Percentiles rank a stretch among this genome's conserved stretches.
phyloP scores from a whole-genome alignment of 2,329 filamentous ascomycete species.

The Podosphaera leucotricha region DNA sequence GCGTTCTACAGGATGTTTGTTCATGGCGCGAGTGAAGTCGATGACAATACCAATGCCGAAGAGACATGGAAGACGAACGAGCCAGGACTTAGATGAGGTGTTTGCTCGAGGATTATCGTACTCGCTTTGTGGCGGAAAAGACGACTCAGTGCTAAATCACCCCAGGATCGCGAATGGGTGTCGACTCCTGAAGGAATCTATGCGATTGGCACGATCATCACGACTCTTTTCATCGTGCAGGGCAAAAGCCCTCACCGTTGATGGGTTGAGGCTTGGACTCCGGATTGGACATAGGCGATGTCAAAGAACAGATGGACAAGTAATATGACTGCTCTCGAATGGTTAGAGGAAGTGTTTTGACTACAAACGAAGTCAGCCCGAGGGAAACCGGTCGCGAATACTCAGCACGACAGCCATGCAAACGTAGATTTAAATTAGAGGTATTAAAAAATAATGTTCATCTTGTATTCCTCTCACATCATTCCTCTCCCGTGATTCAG shows the following conservation, averaged over 20 bases:
- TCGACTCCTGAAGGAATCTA: slow-evolving; percentile 11
- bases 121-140: no score
- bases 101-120: no score
- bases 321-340: slow-evolving; percentile 10
- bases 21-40: no score
- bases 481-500: no score
- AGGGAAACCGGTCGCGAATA: background rate
- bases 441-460: background rate
- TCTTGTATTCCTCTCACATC: no score
- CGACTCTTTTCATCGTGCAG: slow-evolving; percentile 11
- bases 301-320: slow-evolving; percentile 15
- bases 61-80: no score
- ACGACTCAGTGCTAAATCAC: background rate
- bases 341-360: slow-evolving; percentile 12
- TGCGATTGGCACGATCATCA: slow-evolving; percentile 8
- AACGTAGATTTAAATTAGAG: background rate
- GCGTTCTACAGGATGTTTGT: no score
- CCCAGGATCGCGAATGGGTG: slow-evolving; percentile 10
- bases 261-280: slow-evolving; percentile 4
- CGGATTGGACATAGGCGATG: slow-evolving; percentile 9
- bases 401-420: background rate
- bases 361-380: slow-evolving; percentile 8
- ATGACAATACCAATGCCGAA: no score
- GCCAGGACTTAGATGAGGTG: no score
- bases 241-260: slow-evolving; percentile 3